These are phyloP conservation scores for Diaporthe australafricana DNA, from an alignment of 2,329 filamentous ascomycete species.

Conservation along the genomic window DNA sequence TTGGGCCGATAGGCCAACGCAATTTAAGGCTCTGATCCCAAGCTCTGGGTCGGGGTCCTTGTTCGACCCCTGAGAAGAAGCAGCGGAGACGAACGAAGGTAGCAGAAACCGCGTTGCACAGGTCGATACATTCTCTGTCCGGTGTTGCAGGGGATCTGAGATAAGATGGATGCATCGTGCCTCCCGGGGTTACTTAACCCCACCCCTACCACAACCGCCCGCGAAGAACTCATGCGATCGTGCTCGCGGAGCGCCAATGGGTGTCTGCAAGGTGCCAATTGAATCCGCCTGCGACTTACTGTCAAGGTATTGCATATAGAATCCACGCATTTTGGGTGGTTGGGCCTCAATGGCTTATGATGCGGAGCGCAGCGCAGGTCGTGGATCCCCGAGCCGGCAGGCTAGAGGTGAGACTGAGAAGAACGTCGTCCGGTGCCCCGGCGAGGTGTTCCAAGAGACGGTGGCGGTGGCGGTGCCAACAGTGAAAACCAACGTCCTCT, in stretches of 20 bases:
- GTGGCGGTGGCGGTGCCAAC: conserved; percentile 39
- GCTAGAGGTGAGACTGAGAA: conserved; percentile 39
- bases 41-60: conserved; percentile 15
- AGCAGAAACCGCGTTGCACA: conserved; percentile 23
- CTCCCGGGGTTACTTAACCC: conserved; percentile 25
- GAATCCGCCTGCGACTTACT: conserved; percentile 66
- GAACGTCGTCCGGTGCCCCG: conserved; percentile 37
- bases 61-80: conserved; percentile 19
- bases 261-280: conserved; percentile 37
- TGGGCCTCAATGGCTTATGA: conserved; percentile 37
- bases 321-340: conserved; percentile 67
- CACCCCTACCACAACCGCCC: conserved; percentile 14
- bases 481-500: conserved; percentile 36
- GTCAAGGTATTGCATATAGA: conserved; percentile 79
- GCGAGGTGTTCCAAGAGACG: conserved; percentile 32
- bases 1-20: conserved; percentile 17
- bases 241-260: conserved; percentile 24
- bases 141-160: conserved; percentile 30
- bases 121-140: conserved; percentile 6
- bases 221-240: background rate
- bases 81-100: conserved; percentile 28
- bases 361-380: background rate
- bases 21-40: conserved; percentile 18
- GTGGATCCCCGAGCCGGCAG: conserved; percentile 41
- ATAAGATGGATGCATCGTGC: conserved; percentile 34